Percentiles rank a stretch among this genome's conserved stretches.
phyloP scores from a whole-genome alignment of 1,284 basidiomycete species.

The Grifola frondosa region DNA sequence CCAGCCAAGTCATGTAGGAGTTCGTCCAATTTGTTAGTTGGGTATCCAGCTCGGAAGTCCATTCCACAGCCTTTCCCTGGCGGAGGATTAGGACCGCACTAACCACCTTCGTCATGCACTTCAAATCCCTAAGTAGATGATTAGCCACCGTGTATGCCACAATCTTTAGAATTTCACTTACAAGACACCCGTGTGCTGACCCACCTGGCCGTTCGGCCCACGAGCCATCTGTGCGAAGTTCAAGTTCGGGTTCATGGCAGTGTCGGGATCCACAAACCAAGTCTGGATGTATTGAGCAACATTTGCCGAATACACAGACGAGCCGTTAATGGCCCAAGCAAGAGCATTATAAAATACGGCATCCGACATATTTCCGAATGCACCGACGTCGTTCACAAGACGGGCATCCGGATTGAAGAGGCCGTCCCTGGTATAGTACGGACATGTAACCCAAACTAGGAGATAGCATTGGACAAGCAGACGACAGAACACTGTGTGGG shows the following conservation, averaged over 20 bases:
- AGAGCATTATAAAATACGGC: constrained; percentile 62
- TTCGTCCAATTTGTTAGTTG: constrained; percentile 46
- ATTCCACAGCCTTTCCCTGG: constrained; percentile 44
- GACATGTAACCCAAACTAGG: constrained; percentile 46
- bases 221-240: constrained; percentile 64
- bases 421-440: constrained; percentile 57
- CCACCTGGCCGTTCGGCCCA: constrained; percentile 46
- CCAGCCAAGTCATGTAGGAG: constrained; percentile 56
- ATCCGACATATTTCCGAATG: constrained; percentile 55
- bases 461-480: background rate
- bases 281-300: constrained; percentile 46
- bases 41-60: constrained; percentile 52
- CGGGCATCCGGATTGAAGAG: constrained; percentile 46
- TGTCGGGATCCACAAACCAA: constrained; percentile 60
- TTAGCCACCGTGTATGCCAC: constrained; percentile 4
- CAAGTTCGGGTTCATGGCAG: constrained; percentile 66
- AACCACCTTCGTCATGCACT: constrained; percentile 58
- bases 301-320: constrained; percentile 35
- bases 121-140: constrained; percentile 43
- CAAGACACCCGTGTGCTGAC: constrained; percentile 60
- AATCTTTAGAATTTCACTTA: constrained; percentile 15
- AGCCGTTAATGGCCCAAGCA: constrained; percentile 48
- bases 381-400: constrained; percentile 46
- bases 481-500: background rate
- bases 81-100: constrained; percentile 57